Evolutionary conservation across 352 stramenopile species (phyloP).

Genomic region (Peronosclerospora sorghi): DNA sequence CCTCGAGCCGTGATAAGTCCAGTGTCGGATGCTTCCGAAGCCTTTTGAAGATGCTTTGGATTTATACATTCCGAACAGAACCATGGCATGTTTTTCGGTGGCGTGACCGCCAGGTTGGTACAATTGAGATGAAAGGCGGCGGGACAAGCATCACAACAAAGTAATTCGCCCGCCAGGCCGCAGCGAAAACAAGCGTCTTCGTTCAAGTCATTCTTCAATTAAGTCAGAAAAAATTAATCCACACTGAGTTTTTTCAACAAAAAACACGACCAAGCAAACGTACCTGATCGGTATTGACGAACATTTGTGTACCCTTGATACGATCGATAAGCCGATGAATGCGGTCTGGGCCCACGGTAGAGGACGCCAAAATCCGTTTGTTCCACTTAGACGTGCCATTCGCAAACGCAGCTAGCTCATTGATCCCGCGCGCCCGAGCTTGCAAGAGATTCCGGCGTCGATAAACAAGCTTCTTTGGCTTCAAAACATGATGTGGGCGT

Average conservation of each 20-base stretch:
- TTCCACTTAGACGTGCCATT: constrained; percentile 64
- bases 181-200: constrained; percentile 74
- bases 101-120: constrained; percentile 52
- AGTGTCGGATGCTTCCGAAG: constrained; percentile 6
- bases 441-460: constrained; percentile 47
- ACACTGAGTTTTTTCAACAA: no score
- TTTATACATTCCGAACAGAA: constrained; percentile 67
- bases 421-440: constrained; percentile 33
- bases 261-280: no score
- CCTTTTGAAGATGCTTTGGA: constrained; percentile 23
- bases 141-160: constrained; percentile 75
- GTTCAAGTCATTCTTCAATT: constrained; percentile 70
- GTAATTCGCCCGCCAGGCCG: constrained; percentile 52
- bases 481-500: constrained; percentile 3
- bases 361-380: constrained; percentile 31
- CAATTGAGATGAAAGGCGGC: constrained; percentile 70
- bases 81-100: constrained; percentile 41
- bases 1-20: constrained; percentile 5
- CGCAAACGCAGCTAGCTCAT: constrained; percentile 52
- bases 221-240: no score
- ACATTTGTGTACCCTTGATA: constrained; percentile 48
- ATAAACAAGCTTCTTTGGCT: constrained; percentile 16
- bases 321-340: constrained; percentile 63
- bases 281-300: constrained; percentile 52
- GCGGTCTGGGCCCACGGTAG: constrained; percentile 39